Percentiles rank a stretch among this genome's conserved stretches.
Conservation (phyloP, 345 rosid species). For the Nasturtium officinale region DNA sequence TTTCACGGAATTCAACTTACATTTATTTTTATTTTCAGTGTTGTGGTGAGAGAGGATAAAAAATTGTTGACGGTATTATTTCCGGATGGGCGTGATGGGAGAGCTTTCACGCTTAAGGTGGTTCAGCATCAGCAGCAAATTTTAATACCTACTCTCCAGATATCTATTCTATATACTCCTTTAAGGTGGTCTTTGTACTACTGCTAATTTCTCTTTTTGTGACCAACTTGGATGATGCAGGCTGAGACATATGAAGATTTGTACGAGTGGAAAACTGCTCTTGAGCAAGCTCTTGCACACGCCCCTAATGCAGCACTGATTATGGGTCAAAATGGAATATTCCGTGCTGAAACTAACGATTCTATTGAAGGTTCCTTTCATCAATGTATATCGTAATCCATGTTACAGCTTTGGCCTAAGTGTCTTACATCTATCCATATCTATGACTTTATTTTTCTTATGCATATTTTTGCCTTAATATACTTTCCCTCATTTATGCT, state of each 20-base stretch:
- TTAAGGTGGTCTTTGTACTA: constrained; percentile 6
- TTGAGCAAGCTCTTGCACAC: constrained; percentile 89
- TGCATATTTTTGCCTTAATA: constrained; percentile 9
- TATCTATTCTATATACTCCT: constrained; percentile 11
- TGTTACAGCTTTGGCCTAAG: constrained; percentile 21
- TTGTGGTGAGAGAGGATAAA: constrained; percentile 96
- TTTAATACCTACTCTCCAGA: constrained; percentile 15
- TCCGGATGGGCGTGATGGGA: constrained; percentile 99
- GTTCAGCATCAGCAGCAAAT: constrained; percentile 28
- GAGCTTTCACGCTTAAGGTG: constrained; percentile 99
- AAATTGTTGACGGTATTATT: constrained; percentile 89
- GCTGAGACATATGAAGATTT: constrained; percentile 95
- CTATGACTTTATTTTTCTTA: constrained; percentile 17
- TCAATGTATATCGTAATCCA: constrained; percentile 59
- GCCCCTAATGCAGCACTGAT: constrained; percentile 98
- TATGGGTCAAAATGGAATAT: constrained; percentile 94
- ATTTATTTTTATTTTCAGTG: constrained; percentile 54
- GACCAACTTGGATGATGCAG: constrained; percentile 47
- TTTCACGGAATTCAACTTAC: constrained; percentile 19
- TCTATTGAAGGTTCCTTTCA: constrained; percentile 78
- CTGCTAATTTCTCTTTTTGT: constrained; percentile 23
- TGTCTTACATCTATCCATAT: constrained; percentile 16
- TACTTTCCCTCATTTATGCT: constrained; percentile 17
- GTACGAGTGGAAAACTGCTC: constrained; percentile 92
- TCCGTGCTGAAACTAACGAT: constrained; percentile 71